A percentile compares a stretch with the other conserved stretches of the same genome.
Evolutionary conservation across 495 filamentous ascomycete species (phyloP).

Genomic region (Hamigera avellanea): DNA sequence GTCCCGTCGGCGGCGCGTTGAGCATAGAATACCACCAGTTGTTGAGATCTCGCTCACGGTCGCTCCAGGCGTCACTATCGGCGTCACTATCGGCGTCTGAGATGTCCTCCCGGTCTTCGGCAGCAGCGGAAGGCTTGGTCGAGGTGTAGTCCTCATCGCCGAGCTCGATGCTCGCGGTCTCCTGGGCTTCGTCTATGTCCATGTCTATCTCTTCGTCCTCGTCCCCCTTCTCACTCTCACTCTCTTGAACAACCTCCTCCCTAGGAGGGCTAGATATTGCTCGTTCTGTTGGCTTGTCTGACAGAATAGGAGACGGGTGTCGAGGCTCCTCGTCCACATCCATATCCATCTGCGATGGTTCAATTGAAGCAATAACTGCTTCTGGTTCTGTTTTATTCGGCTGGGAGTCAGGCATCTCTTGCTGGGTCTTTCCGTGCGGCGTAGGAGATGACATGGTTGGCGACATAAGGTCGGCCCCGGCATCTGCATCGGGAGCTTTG

Average conservation of each 20-base stretch:
- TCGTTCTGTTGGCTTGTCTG: too few species aligned
- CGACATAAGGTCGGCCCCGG: slow-evolving; percentile 5
- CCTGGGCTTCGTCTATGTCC: slow-evolving; percentile 18
- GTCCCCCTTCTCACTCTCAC: slow-evolving; percentile 1
- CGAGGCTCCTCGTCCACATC: too few species aligned
- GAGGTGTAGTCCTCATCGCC: slow-evolving; percentile 19
- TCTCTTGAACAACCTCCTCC: background rate
- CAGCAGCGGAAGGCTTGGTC: too few species aligned
- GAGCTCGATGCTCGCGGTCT: slow-evolving; percentile 32
- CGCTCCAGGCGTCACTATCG: too few species aligned
- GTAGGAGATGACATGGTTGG: slow-evolving; percentile 3
- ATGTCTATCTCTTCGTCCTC: slow-evolving; percentile 8
- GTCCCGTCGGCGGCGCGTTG: slow-evolving; percentile 11
- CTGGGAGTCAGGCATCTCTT: too few species aligned
- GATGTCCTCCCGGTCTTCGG: slow-evolving; percentile 4
- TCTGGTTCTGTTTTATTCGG: too few species aligned
- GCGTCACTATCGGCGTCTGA: too few species aligned
- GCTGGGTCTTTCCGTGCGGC: background rate
- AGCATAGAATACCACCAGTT: slow-evolving; percentile 28
- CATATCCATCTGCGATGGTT: too few species aligned
- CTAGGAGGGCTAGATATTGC: background rate
- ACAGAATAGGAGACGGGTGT: too few species aligned
- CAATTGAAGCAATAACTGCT: too few species aligned
- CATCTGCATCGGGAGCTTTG: slow-evolving; percentile 1
- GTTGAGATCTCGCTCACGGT: slow-evolving; percentile 4